Evolutionary conservation across 1,139 yeast species (phyloP).

Genomic region (Debaryomyces fabryi): DNA sequence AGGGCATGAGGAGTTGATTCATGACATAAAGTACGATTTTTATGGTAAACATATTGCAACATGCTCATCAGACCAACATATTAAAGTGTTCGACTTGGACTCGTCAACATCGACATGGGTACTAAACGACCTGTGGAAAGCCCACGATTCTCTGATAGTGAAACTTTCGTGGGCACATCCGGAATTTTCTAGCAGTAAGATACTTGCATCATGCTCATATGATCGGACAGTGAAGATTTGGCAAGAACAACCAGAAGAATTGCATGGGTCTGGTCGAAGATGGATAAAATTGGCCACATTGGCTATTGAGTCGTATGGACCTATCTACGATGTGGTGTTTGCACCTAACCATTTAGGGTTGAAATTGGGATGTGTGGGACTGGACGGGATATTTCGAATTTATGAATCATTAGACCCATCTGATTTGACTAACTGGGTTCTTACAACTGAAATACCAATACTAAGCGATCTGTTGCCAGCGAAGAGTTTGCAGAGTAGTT

Average conservation of each 20-base stretch:
- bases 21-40: conserved; percentile 85
- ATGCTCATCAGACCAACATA: conserved; percentile 89
- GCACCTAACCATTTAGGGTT: conserved; percentile 87
- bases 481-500: conserved; percentile 81
- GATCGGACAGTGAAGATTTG: conserved; percentile 88
- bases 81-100: conserved; percentile 80
- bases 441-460: conserved; percentile 72
- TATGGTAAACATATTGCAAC: conserved; percentile 91
- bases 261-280: conserved; percentile 73
- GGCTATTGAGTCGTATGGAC: conserved; percentile 80
- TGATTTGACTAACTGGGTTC: conserved; percentile 79
- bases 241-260: conserved; percentile 87
- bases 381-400: conserved; percentile 84
- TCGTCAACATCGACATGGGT: conserved; percentile 65
- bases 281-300: conserved; percentile 79
- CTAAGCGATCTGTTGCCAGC: conserved; percentile 64
- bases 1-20: conserved; percentile 89
- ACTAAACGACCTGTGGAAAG: conserved; percentile 86
- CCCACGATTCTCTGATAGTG: conserved; percentile 88
- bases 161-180: conserved; percentile 93
- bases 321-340: conserved; percentile 85
- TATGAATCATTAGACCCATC: conserved; percentile 91
- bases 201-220: conserved; percentile 85
- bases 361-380: conserved; percentile 83
- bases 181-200: conserved; percentile 73